Base-by-base conservation (phyloP, 768 basidiomycete species). In the Boletus edulis region DNA sequence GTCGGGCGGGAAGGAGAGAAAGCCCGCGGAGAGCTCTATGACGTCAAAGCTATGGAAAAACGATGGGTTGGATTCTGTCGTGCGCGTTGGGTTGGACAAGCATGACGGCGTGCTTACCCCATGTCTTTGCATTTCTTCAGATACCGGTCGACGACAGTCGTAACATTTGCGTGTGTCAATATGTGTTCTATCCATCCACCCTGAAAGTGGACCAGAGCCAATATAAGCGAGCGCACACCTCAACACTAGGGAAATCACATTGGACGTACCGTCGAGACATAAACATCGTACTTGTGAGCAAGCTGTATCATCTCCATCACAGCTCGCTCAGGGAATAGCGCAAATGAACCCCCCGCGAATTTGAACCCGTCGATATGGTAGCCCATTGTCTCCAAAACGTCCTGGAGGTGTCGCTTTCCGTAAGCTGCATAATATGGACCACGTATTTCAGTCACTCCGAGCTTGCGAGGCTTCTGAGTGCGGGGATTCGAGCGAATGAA, bases 341-440 rank as follows among this genome's bases (percentile, higher is more conserved):
- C 70, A 56, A 77, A 77, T 0, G 71, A 72, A 13, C 77, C 77
- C 6, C 76, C 75, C 2, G 75, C 76, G 49, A 77, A 78, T 60
- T 79, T 78, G 47, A 79, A 63, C 0, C 77, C 73, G 52, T 80
- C 78, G 22, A 76, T 74, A 56, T 71, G 75, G 43, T 72, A 69
- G 8, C 75, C 72, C 74, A 76, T 75, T 52, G 76, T 73, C 46
- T 66, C 65, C 4, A 77, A 70, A 2, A 76, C 58, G 44, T 78
- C 75, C 39, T 76, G 66, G 17, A 77, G 65, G 56, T 78, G 75
- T 3, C 73, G 73, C 52, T 69, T 64, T 13, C 74, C 75, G 24
- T 76, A 75, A 0, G 73, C 71, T n/a, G 71, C 62, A 51, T 77
- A 77, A 56, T 77, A 79, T 1, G 76, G 75, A 12, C 77, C 76